Conservation (phyloP, 192 early-diverging fungal genomes). For the Mycoemilia scoparia region DNA sequence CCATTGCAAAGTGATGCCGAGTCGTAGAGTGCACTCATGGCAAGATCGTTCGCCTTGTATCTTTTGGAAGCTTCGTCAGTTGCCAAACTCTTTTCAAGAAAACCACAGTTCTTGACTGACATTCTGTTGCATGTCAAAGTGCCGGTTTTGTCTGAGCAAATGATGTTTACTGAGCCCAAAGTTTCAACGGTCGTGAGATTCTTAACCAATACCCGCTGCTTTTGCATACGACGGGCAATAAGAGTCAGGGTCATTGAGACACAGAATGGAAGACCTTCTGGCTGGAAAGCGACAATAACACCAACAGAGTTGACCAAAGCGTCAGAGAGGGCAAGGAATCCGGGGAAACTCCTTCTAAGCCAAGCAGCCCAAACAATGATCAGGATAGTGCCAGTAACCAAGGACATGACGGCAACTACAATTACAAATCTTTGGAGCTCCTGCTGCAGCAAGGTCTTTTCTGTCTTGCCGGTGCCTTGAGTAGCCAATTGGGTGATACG, state of each 20-base stretch:
- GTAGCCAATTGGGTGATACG: slow-evolving; percentile 53
- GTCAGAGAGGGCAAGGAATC: slow-evolving; percentile 27
- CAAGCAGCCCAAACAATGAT: slow-evolving; percentile 34
- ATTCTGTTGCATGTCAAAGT: slow-evolving; percentile 72
- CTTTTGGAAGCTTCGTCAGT: too few relatives aligned
- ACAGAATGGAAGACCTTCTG: slow-evolving; percentile 62
- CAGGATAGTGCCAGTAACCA: slow-evolving; percentile 28
- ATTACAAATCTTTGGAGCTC: slow-evolving; percentile 60
- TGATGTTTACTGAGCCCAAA: slow-evolving; percentile 57
- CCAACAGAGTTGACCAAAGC: slow-evolving; percentile 3
- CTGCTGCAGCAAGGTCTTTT: slow-evolving; percentile 41
- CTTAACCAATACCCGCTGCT: slow-evolving; percentile 53
- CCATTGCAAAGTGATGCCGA: slow-evolving; percentile 37
- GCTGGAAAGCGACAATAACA: slow-evolving; percentile 46
- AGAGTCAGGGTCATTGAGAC: slow-evolving; percentile 58
- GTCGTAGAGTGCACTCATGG: slow-evolving; percentile 3
- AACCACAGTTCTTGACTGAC: slow-evolving; percentile 29
- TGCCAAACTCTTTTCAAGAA: neutral
- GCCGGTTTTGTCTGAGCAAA: slow-evolving; percentile 81
- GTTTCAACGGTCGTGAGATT: slow-evolving; percentile 77
- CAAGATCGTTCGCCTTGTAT: too few relatives aligned
- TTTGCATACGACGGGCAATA: slow-evolving; percentile 57
- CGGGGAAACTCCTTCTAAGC: slow-evolving; percentile 34
- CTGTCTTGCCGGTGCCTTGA: slow-evolving; percentile 43
- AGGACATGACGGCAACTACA: slow-evolving; percentile 40